These are phyloP conservation scores for Aspergillus sp. DNA, from an alignment of 2,329 filamentous ascomycete genomes.

Conservation along the genomic window DNA sequence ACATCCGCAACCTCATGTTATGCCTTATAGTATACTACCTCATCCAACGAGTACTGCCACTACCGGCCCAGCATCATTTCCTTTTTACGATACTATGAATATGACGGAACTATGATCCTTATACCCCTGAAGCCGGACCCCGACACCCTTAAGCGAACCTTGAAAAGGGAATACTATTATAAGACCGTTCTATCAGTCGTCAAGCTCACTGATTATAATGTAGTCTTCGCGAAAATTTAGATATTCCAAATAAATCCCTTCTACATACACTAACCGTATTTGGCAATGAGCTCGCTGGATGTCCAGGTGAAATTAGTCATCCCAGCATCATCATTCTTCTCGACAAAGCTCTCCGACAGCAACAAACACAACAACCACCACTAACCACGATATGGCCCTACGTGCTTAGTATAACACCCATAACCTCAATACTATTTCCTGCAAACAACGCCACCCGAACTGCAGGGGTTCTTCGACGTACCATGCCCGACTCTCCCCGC, in stretches of 20 bases:
- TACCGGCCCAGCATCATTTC: neutral
- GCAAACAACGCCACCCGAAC: neutral
- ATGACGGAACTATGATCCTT: neutral
- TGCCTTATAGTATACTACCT: neutral
- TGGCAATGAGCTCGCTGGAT: neutral
- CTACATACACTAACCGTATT: neutral
- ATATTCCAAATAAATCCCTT: neutral
- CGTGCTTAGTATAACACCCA: neutral
- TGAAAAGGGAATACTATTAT: neutral
- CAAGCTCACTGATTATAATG: neutral
- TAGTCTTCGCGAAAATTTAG: neutral
- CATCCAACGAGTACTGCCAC: neutral
- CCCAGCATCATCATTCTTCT: neutral
- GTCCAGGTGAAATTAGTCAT: neutral
- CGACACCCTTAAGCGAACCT: no score
- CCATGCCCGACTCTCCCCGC: constrained; percentile 5
- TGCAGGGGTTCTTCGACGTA: neutral
- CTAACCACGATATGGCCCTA: neutral
- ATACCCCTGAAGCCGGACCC: neutral
- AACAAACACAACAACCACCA: neutral
- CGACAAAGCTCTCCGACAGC: neutral
- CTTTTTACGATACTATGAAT: neutral
- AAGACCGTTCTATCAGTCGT: neutral
- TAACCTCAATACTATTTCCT: neutral
- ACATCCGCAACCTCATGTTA: neutral